A percentile compares a stretch with the other conserved stretches of the same genome.
Conservation (phyloP, 1,284 basidiomycete species). For the Athelia psychrophila region DNA sequence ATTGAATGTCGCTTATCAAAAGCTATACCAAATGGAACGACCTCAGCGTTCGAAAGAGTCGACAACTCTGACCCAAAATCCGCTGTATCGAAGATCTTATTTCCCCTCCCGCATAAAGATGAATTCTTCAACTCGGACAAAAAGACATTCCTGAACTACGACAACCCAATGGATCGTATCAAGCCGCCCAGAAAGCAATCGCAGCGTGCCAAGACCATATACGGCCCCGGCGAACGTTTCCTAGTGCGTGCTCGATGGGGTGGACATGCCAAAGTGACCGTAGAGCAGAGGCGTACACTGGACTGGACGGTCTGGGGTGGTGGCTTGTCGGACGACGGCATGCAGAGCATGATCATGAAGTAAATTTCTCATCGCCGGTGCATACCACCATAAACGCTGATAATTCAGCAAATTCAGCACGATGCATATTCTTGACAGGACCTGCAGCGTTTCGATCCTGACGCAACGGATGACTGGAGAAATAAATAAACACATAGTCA, state of each 20-base stretch:
- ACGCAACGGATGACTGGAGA: neutral
- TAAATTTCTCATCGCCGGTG: neutral
- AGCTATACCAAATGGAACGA: neutral
- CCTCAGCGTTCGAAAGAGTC: neutral
- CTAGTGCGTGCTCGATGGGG: slow-evolving; percentile 1
- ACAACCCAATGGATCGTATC: slow-evolving; percentile 1
- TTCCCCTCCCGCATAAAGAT: neutral
- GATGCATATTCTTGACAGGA: neutral
- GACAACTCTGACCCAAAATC: neutral
- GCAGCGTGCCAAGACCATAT: neutral
- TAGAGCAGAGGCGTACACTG: neutral
- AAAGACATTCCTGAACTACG: neutral
- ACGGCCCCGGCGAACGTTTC: slow-evolving; percentile 1
- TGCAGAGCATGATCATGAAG: neutral
- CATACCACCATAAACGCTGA: neutral
- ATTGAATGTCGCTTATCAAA: slow-evolving; percentile 1
- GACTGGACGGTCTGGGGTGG: too few relatives aligned
- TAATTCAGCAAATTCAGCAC: neutral
- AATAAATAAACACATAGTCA: neutral
- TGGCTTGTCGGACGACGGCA: neutral
- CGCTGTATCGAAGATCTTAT: neutral
- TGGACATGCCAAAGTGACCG: neutral
- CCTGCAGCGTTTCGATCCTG: neutral
- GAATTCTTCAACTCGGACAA: neutral
- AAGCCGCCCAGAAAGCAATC: neutral